Evolutionary conservation across 192 early-diverging fungal genomes (phyloP).

Genomic region (Diversispora eburnea): DNA sequence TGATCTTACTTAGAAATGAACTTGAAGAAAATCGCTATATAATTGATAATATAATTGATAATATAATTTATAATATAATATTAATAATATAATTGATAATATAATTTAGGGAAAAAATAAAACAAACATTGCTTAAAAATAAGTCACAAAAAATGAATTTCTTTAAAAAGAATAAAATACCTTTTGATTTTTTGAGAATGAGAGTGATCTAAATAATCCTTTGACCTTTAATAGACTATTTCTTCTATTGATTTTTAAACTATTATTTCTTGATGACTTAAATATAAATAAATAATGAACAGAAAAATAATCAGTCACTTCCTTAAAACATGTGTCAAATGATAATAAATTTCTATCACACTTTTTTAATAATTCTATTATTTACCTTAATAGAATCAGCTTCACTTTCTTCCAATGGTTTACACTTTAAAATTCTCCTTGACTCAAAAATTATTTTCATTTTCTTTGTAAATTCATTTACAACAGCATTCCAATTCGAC

Average conservation of each 20-base stretch:
- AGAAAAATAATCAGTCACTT: too few relatives aligned
- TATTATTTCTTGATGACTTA: not conserved
- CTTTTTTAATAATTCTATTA: not conserved
- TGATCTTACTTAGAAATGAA: too few relatives aligned
- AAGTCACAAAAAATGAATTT: not conserved
- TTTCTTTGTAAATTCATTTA: not conserved
- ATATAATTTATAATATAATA: not conserved
- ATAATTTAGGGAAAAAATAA: not conserved
- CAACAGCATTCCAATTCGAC: not conserved
- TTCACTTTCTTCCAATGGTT: not conserved
- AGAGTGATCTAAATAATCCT: not conserved
- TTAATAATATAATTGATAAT: not conserved
- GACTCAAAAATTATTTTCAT: not conserved
- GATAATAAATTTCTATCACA: not conserved
- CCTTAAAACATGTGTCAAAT: not conserved
- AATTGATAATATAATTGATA: not conserved
- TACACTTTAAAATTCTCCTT: constrained; percentile 6
- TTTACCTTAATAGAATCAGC: not conserved
- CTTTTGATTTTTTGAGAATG: not conserved
- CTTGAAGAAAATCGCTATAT: too few relatives aligned
- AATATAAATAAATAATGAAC: too few relatives aligned
- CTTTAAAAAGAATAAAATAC: not conserved
- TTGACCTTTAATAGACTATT: constrained; percentile 1
- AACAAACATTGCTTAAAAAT: not conserved
- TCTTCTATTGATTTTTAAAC: not conserved